Percentiles rank a stretch among this genome's conserved stretches.
Evolutionary conservation across 768 basidiomycete species (phyloP).

Genomic region (Sporobolomyces phaffii): DNA sequence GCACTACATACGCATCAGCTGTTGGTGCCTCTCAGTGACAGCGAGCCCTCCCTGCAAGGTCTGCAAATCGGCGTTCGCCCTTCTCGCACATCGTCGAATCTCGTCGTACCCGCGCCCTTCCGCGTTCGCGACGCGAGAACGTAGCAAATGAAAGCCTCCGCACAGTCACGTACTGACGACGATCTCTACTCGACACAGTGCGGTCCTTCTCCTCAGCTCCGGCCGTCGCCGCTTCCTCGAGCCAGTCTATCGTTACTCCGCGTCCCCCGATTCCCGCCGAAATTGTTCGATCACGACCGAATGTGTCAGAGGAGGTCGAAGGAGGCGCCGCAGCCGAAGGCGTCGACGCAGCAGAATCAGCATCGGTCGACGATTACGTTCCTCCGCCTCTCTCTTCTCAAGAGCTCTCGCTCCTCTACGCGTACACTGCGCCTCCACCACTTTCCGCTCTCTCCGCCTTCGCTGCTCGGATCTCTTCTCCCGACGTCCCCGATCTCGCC

Average conservation of each 20-base stretch:
- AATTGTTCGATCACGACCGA: not conserved
- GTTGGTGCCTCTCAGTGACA: too few relatives aligned
- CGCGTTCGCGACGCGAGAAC: too few relatives aligned
- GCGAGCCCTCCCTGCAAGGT: too few relatives aligned
- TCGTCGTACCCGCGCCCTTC: too few relatives aligned
- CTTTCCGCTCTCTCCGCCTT: constrained; percentile 35
- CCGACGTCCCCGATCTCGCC: constrained; percentile 14
- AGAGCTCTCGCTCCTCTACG: constrained; percentile 33
- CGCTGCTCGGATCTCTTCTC: constrained; percentile 23
- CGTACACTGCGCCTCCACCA: constrained; percentile 34
- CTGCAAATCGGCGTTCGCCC: too few relatives aligned
- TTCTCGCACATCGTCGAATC: too few relatives aligned
- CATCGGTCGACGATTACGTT: constrained; percentile 8
- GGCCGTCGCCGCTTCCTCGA: not conserved
- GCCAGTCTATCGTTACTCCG: not conserved
- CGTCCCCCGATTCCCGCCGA: constrained; percentile 22
- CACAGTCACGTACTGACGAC: constrained; percentile 1
- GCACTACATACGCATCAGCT: too few relatives aligned
- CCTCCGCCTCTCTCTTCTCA: constrained; percentile 21
- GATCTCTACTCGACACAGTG: not conserved
- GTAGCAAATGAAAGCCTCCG: too few relatives aligned
- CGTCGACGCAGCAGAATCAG: not conserved
- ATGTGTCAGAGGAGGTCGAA: not conserved
- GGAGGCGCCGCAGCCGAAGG: not conserved
- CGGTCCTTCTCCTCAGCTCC: constrained; percentile 5